Evolutionary conservation across 2,329 filamentous ascomycete species (phyloP).

Genomic region (Colletotrichum tamarilloi): DNA sequence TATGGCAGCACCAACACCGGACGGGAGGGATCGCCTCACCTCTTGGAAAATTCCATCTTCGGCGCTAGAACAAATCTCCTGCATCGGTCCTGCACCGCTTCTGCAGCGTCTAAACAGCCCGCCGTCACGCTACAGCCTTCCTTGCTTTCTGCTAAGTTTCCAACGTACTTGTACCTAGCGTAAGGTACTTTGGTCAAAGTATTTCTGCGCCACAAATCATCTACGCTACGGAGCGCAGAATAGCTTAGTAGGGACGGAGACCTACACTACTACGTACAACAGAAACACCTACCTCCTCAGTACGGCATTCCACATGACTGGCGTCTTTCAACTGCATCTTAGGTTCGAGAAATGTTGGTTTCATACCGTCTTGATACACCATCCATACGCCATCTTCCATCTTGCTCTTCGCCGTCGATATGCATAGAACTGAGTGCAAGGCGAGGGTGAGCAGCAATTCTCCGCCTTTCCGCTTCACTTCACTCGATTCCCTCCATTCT

Average conservation of each 20-base stretch:
- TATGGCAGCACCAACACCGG: neutral
- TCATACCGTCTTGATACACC: neutral
- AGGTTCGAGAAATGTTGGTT: neutral
- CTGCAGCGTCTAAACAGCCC: neutral
- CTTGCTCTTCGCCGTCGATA: neutral
- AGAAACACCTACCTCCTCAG: neutral
- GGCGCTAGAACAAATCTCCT: conserved; percentile 32
- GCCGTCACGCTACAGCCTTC: neutral
- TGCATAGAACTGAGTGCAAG: neutral
- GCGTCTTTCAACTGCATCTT: neutral
- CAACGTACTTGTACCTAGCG: neutral
- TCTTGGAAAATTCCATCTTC: conserved; percentile 29
- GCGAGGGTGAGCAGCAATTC: neutral
- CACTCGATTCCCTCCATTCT: neutral
- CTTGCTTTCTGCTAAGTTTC: neutral
- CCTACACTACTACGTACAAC: too few relatives aligned
- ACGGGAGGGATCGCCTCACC: conserved; percentile 2
- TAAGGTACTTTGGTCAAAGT: neutral
- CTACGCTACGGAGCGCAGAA: neutral
- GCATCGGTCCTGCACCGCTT: conserved; percentile 12
- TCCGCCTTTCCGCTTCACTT: neutral
- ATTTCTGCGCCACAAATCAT: neutral
- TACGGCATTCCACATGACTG: neutral
- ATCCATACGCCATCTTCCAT: neutral
- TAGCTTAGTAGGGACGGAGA: too few relatives aligned